A percentile compares a stretch with the other conserved stretches of the same genome.
These are phyloP conservation scores for Gossypium gossypioides DNA, from an alignment of 441 rosid species.

Conservation along the genomic window DNA sequence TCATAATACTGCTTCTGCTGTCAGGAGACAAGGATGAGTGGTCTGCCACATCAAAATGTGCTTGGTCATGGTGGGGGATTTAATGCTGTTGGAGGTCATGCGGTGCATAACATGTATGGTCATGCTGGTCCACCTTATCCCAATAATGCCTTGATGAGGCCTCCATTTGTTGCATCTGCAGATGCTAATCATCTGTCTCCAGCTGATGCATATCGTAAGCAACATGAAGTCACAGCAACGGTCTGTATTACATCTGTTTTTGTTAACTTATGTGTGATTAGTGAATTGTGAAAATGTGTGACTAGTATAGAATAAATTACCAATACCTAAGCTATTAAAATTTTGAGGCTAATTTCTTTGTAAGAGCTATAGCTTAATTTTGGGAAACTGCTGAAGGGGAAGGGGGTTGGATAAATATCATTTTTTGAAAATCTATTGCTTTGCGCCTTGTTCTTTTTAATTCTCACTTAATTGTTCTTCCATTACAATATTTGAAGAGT, in stretches of 20 bases:
- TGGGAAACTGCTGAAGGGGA: not conserved
- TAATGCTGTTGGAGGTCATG: constrained; percentile 39
- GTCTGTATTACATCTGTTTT: constrained; percentile 33
- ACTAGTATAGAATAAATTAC: not conserved
- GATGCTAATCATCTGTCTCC: constrained; percentile 48
- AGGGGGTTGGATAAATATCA: not conserved
- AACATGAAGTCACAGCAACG: constrained; percentile 80
- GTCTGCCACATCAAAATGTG: constrained; percentile 36
- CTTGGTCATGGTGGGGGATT: constrained; percentile 39
- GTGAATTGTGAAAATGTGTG: not conserved
- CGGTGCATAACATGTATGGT: constrained; percentile 37
- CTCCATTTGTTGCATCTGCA: constrained; percentile 36
- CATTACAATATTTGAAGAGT: not conserved
- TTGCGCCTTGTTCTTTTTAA: not conserved
- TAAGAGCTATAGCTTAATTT: not conserved
- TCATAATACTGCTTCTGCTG: not conserved
- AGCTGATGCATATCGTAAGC: constrained; percentile 59
- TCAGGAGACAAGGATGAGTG: constrained; percentile 52
- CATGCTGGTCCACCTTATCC: constrained; percentile 44
- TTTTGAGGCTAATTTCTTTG: not conserved
- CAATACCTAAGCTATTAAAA: not conserved
- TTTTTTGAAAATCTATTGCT: not conserved
- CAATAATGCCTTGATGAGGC: constrained; percentile 35
- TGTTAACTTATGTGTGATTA: not conserved
- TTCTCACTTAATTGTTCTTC: not conserved